phyloP scores from a whole-genome alignment of 257 asterid genomes.

The Asclepias syriaca region DNA sequence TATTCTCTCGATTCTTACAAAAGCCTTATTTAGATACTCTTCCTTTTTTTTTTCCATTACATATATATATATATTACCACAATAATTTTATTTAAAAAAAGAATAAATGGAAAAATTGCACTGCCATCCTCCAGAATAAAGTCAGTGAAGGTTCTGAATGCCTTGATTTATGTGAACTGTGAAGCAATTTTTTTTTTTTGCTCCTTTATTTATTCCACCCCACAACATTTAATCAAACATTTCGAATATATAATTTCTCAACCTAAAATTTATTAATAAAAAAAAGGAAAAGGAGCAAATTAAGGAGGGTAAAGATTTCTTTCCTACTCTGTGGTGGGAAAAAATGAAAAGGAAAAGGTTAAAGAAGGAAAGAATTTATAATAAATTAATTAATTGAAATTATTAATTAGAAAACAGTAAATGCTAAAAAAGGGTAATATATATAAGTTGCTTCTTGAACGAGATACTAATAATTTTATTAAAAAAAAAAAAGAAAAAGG shows the following conservation, averaged over 20 bases:
- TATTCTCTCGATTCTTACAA: too few species aligned
- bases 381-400: too few species aligned
- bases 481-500: conserved; percentile 3
- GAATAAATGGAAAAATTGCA: background rate
- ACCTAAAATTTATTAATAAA: background rate
- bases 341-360: too few species aligned
- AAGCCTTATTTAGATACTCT: too few species aligned
- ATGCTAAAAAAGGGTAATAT: background rate
- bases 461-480: background rate
- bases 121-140: conserved; percentile 34
- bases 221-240: background rate
- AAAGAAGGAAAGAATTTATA: too few species aligned
- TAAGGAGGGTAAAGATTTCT: too few species aligned
- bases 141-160: conserved; percentile 49
- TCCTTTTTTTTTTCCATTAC: too few species aligned
- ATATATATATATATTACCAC: too few species aligned
- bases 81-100: background rate
- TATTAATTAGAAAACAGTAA: too few species aligned
- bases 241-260: background rate
- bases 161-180: conserved; percentile 29
- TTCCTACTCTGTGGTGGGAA: too few species aligned
- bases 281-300: too few species aligned
- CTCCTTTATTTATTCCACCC: conserved; percentile 17
- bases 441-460: too few species aligned
- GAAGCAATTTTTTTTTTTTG: conserved; percentile 22